Base-by-base conservation (phyloP, 164 flowering plant genomes). In the Macadamia tetraphylla region DNA sequence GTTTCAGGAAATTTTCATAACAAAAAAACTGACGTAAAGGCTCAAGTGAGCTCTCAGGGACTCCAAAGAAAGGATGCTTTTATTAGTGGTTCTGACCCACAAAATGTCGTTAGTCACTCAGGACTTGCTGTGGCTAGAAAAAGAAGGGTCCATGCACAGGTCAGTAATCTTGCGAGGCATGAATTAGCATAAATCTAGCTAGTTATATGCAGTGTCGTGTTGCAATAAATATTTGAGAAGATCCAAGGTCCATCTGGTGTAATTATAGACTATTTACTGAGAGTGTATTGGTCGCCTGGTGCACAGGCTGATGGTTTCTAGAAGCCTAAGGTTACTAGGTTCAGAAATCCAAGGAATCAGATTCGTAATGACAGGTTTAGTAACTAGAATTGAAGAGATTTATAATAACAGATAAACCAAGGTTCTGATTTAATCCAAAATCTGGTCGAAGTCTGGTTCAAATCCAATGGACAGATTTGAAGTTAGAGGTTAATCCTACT, bases 141-240 rank as follows among this genome's bases (percentile, higher is more conserved):
- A 77, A 88, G 81, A 68, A 78, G 94, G 67, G 81, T 90, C 60
- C 91, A 82, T 75, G 75, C 87, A 43, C 97, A 94, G 95, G 99
- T 94, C 71, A 43, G 80, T 70, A 55, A 42, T 55, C 57, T 62
- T 29, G 29, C 5, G 30, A 51, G 23, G 51, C 67, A 53, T 62
- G 42, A 11, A 32, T 60, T 60, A 61, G n/a, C 11, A 13, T 56
- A 66, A 46, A 53, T 46, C 32, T 63, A 30, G 35, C 13, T 11
- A 6, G 12, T 29, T 32, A 12, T 11, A 30, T 31, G 32, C 43
- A 14, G 62, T 60, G 51, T 46, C 51, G 7, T 1, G 9, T 29
- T 58, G 59, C 43, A 46, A 42, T 63, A n/a, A 9, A 48, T 9
- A 12, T 48, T 63, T 9, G 29, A 17, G 29, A 30, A 12, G 30